Percentiles rank a stretch among this genome's conserved stretches.
These are phyloP conservation scores for Heliamphora pulchella DNA, from an alignment of 179 eudicot species.

Conservation along the genomic window DNA sequence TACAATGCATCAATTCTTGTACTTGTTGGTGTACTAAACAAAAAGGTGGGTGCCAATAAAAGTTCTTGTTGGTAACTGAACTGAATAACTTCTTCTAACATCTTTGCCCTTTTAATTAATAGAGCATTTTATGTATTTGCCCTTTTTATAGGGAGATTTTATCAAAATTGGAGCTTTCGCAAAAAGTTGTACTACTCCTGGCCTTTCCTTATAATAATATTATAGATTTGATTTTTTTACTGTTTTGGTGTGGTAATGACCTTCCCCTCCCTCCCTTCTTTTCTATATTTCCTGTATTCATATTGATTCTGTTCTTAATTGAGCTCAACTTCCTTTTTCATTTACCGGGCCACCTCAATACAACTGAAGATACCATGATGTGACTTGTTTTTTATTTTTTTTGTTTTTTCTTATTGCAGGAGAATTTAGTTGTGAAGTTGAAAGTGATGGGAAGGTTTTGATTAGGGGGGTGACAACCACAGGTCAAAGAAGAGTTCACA, in stretches of 20 bases:
- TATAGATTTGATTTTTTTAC: neutral
- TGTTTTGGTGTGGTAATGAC: neutral
- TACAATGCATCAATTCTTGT: no score
- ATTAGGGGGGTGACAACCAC: constrained; percentile 71
- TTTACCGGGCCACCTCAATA: neutral
- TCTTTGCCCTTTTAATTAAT: no score
- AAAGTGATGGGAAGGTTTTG: constrained; percentile 64
- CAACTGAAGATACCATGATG: neutral
- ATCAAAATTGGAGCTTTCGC: no score
- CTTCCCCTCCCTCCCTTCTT: neutral
- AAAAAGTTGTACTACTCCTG: no score
- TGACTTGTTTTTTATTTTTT: constrained; percentile 8
- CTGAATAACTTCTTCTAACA: no score
- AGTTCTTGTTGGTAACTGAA: no score
- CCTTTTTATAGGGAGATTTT: no score
- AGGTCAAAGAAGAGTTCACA: constrained; percentile 56
- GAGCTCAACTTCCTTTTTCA: neutral
- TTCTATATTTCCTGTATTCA: neutral
- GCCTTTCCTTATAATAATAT: no score
- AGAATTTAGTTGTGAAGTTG: constrained; percentile 83
- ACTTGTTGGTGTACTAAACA: no score
- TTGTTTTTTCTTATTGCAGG: constrained; percentile 37
- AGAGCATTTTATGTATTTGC: no score
- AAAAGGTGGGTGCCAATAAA: no score
- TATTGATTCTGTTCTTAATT: neutral